Base-by-base conservation (phyloP, 345 rosid genomes). In the Hibiscus mutabilis region DNA sequence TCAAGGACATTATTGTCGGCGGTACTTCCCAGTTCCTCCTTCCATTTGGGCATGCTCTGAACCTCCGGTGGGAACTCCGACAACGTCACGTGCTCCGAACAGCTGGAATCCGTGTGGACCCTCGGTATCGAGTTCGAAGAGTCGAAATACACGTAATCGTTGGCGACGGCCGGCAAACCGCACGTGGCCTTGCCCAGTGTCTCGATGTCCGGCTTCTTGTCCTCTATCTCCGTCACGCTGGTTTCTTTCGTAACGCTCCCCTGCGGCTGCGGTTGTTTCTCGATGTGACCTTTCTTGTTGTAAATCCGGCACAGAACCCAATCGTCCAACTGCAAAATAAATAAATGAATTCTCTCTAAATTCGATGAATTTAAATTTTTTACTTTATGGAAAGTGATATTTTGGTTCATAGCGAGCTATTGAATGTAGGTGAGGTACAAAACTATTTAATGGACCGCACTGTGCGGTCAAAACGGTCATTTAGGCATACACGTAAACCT, bases 51-150 rank as follows among this genome's bases (percentile, higher is more conserved):
- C 75, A 91, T 89, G 77, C 99, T 94, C 81, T 95, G 93, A 16
- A 91, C 97, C 90, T 95, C 99, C 76, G 78, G 77, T 16, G 80
- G 85, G 79, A 94, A 79, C 72, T 87, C 97, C 68, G 95, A 89
- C 22, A 96, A 86, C 79, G 90, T 86, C 78, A 78, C 89, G 46
- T 81, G 95, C 68, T 87, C 95, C 68, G 97, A 91, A 77, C 93
- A 89, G 80, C 91, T 89, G 49, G 98, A 91, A 42, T 89, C 90
- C 2, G 87, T 80, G 75, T 86, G 84, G 78, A 88, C 82, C 87
- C 82, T 84, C 53, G 99, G 99, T 73, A 87, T 82, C 53, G 97
- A 95, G 58, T 95, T 97, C 16, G 95, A 86, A 16, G 79, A 71
- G 77, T 95, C 97, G 8, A 89, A 90, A 66, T 83, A 75, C 64